phyloP scores from a whole-genome alignment of 768 basidiomycete genomes.

The Agaricus subrufescens region DNA sequence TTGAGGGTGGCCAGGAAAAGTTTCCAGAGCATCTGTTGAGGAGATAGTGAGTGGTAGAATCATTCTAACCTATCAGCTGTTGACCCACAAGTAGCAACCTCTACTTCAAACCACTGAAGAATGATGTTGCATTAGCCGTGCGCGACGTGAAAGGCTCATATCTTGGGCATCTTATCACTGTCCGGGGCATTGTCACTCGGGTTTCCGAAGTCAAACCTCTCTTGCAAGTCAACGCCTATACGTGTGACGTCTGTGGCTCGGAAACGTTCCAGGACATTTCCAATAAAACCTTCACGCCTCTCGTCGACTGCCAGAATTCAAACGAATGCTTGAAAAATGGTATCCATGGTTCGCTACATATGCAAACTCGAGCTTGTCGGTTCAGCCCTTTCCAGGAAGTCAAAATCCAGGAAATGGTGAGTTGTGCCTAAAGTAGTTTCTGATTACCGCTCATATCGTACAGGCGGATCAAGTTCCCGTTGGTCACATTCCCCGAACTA shows the following conservation, averaged over 20 bases:
- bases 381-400: conserved; percentile 99
- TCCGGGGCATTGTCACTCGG: conserved; percentile 96
- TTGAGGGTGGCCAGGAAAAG: conserved; percentile 65
- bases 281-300: conserved; percentile 85
- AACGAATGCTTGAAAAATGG: conserved; percentile 83
- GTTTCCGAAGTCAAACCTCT: conserved; percentile 99
- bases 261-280: conserved; percentile 98
- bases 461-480: conserved; percentile 99
- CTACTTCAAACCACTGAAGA: conserved; percentile 87
- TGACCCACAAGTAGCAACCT: conserved; percentile 61
- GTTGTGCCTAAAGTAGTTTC: conserved; percentile 11
- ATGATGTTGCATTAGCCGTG: conserved; percentile 77
- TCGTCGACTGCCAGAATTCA: conserved; percentile 83
- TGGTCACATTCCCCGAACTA: conserved; percentile 96
- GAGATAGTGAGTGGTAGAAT: conserved; percentile 74
- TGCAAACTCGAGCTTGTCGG: conserved; percentile 97
- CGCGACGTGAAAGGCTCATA: conserved; percentile 83
- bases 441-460: background rate
- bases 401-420: conserved; percentile 97
- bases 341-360: conserved; percentile 86
- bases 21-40: conserved; percentile 91
- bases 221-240: conserved; percentile 95
- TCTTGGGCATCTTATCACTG: conserved; percentile 91
- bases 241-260: conserved; percentile 95
- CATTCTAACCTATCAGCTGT: conserved; percentile 6